phyloP scores from a whole-genome alignment of 768 basidiomycete genomes.

The Sistotremastrum niveocremeum region DNA sequence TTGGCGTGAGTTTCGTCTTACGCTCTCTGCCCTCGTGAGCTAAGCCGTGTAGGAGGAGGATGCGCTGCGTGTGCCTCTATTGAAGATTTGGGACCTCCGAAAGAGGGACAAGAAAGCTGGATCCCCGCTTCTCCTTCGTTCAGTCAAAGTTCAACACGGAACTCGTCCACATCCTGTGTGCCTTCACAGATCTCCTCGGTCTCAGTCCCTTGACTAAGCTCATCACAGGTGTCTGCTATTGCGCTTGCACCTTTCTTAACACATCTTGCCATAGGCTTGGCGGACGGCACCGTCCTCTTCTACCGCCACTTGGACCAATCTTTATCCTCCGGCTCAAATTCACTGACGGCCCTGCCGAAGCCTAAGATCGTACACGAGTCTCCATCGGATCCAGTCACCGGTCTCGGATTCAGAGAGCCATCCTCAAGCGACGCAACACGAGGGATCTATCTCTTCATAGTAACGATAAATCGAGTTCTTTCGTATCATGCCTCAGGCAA shows the following conservation, averaged over 20 bases:
- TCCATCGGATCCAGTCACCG: constrained; percentile 80
- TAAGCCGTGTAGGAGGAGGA: constrained; percentile 54
- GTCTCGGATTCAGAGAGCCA: constrained; percentile 74
- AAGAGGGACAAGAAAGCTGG: constrained; percentile 52
- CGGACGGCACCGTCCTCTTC: constrained; percentile 84
- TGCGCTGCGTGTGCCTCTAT: constrained; percentile 43
- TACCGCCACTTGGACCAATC: constrained; percentile 90
- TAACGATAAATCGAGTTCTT: constrained; percentile 75
- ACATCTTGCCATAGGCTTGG: constrained; percentile 87
- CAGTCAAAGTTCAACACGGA: constrained; percentile 59
- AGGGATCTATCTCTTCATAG: constrained; percentile 60
- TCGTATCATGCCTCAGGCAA: constrained; percentile 62
- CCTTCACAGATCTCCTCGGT: neutral
- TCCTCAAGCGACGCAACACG: constrained; percentile 18
- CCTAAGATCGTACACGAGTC: constrained; percentile 74
- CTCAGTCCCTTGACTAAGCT: neutral
- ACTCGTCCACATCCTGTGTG: constrained; percentile 69
- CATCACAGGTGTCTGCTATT: constrained; percentile 53
- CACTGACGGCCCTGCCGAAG: constrained; percentile 73
- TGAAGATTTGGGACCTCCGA: constrained; percentile 85
- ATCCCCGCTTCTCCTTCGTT: constrained; percentile 53
- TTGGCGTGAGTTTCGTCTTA: constrained; percentile 50
- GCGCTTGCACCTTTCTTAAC: constrained; percentile 67
- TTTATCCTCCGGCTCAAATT: constrained; percentile 46
- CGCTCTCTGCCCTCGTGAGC: neutral